Percentiles rank a stretch among this genome's conserved stretches.
These are phyloP conservation scores for Narthecium ossifragum DNA, from an alignment of 106 monocot genomes.

Conservation along the genomic window DNA sequence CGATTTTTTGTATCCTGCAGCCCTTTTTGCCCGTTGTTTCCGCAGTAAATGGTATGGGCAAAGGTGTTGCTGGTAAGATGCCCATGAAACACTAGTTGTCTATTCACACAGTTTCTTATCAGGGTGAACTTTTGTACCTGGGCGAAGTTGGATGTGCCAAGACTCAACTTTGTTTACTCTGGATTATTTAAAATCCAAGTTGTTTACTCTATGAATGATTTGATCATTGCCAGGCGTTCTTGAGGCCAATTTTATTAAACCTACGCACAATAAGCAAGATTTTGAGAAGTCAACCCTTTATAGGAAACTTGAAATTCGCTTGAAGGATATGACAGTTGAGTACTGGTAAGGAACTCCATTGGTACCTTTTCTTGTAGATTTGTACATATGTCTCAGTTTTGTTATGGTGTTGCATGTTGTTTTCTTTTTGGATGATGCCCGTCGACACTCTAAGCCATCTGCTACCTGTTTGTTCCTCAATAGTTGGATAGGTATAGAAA, in stretches of 20 bases:
- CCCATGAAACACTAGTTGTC: background rate
- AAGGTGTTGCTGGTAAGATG: conserved; percentile 48
- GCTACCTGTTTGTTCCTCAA: background rate
- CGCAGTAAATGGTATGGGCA: conserved; percentile 19
- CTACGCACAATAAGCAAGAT: conserved; percentile 65
- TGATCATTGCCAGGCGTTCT: conserved; percentile 30
- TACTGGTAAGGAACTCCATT: conserved; percentile 33
- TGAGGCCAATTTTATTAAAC: conserved; percentile 59
- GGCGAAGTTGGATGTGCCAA: background rate
- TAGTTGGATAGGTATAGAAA: background rate
- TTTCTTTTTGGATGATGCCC: background rate
- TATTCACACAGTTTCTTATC: no score
- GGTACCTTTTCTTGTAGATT: background rate
- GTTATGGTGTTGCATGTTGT: background rate
- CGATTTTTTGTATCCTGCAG: conserved; percentile 20
- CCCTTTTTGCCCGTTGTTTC: conserved; percentile 37
- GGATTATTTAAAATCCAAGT: background rate
- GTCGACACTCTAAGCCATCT: background rate
- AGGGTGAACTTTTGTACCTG: no score
- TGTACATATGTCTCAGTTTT: background rate
- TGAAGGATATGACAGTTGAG: conserved; percentile 53
- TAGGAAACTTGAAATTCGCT: conserved; percentile 37
- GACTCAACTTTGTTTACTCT: background rate
- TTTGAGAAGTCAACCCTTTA: conserved; percentile 58
- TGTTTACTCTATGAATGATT: conserved; percentile 3